Percentiles rank a stretch among this genome's conserved stretches.
Conservation (phyloP, 148 eudicot species). For the Pharnaceum exiguum region DNA sequence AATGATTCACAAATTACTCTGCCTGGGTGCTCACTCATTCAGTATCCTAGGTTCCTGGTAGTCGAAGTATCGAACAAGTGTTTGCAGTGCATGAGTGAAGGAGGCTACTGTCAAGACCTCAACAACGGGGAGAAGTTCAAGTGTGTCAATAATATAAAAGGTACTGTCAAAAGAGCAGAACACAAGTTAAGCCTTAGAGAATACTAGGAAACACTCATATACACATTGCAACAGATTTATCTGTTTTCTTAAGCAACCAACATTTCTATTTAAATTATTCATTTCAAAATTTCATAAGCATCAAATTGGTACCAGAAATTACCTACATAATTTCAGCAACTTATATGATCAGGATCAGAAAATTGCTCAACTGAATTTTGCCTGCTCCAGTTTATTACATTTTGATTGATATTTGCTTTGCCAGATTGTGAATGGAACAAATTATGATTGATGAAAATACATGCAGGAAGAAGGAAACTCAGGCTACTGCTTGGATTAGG, state of each 20-base stretch:
- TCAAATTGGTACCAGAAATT: no score
- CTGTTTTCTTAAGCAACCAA: no score
- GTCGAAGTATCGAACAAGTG: slow-evolving; percentile 19
- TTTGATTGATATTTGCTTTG: not conserved
- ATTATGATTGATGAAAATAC: not conserved
- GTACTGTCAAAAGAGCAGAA: slow-evolving; percentile 3
- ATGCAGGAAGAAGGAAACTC: slow-evolving; percentile 21
- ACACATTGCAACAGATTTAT: no score
- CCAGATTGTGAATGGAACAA: not conserved
- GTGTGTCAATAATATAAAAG: slow-evolving; percentile 26
- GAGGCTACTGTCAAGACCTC: slow-evolving; percentile 20
- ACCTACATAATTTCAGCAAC: no score
- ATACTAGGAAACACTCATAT: no score
- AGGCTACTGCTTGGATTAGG: slow-evolving; percentile 19
- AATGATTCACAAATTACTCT: not conserved
- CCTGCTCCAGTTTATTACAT: not conserved
- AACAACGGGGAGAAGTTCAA: slow-evolving; percentile 5
- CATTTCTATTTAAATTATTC: no score
- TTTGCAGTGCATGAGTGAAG: slow-evolving; percentile 14
- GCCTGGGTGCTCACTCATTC: not conserved
- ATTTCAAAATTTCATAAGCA: no score
- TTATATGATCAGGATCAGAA: no score
- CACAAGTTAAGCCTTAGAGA: no score
- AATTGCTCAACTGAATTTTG: no score
- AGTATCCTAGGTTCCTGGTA: slow-evolving; percentile 8